phyloP scores from a whole-genome alignment of 768 basidiomycete genomes.

The Tephrocybe sp. region DNA sequence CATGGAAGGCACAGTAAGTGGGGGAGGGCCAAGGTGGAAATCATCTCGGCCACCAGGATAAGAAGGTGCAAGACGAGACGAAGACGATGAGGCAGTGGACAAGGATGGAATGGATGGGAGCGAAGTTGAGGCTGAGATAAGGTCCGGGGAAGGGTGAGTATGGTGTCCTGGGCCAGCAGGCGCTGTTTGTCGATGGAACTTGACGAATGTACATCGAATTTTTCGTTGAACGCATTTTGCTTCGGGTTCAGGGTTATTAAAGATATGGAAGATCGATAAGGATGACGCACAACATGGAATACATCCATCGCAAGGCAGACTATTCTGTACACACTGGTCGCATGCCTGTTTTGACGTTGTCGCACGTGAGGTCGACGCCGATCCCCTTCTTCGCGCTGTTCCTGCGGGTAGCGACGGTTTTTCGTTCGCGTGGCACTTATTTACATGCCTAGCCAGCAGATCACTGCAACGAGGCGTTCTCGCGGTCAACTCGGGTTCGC shows the following conservation, averaged over 20 bases:
- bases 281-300: conserved; percentile 70
- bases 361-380: conserved; percentile 65
- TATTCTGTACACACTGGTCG: conserved; percentile 79
- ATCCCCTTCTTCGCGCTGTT: conserved; percentile 61
- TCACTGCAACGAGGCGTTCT: conserved; percentile 47
- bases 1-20: conserved; percentile 26
- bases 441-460: conserved; percentile 81
- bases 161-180: conserved; percentile 74
- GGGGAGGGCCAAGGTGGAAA: conserved; percentile 34
- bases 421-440: conserved; percentile 85
- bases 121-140: background rate
- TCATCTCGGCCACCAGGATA: conserved; percentile 24
- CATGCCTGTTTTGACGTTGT: conserved; percentile 83
- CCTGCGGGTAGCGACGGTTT: conserved; percentile 45
- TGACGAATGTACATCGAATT: conserved; percentile 75
- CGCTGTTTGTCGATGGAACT: conserved; percentile 81
- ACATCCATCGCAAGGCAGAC: conserved; percentile 74
- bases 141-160: conserved; percentile 35
- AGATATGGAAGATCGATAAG: background rate
- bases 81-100: conserved; percentile 19
- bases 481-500: background rate
- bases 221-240: conserved; percentile 77
- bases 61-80: background rate
- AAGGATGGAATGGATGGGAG: conserved; percentile 29
- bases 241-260: conserved; percentile 28